phyloP scores from a whole-genome alignment of 2,329 filamentous ascomycete species.

The Hymenoscyphus albidus region DNA sequence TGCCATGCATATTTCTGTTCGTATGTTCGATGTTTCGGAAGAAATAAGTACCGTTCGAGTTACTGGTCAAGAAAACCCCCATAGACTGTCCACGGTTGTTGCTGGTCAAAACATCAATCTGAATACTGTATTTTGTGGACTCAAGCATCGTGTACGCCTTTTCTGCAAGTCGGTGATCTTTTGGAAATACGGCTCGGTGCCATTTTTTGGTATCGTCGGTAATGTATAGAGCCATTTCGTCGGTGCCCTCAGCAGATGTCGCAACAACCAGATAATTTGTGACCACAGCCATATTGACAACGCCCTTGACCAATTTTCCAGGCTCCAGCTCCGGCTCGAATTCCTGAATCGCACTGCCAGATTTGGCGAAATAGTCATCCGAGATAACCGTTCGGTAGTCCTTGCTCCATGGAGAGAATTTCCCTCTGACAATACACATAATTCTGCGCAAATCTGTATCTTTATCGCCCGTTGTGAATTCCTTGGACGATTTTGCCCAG shows the following conservation, averaged over 20 bases:
- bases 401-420: constrained; percentile 64
- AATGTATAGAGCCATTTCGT: constrained; percentile 89
- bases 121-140: constrained; percentile 96
- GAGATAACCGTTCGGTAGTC: constrained; percentile 78
- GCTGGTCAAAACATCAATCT: constrained; percentile 87
- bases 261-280: constrained; percentile 86
- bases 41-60: constrained; percentile 96
- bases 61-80: constrained; percentile 90
- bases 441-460: constrained; percentile 66
- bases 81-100: constrained; percentile 62
- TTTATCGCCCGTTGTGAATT: constrained; percentile 67
- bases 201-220: constrained; percentile 79
- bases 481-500: constrained; percentile 76
- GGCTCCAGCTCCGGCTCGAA: constrained; percentile 75
- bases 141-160: constrained; percentile 91
- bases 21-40: constrained; percentile 88
- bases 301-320: constrained; percentile 69
- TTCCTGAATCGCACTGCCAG: constrained; percentile 50
- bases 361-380: constrained; percentile 70
- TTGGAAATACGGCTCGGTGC: constrained; percentile 88
- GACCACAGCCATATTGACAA: constrained; percentile 76
- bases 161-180: constrained; percentile 74
- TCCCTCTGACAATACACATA: constrained; percentile 74
- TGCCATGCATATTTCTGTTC: constrained; percentile 71
- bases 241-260: constrained; percentile 71